Evolutionary conservation across 2,329 filamentous ascomycete species (phyloP), one percentile per base, ranked within the genome.

Genomic region (Calonectria fujianensis): DNA sequence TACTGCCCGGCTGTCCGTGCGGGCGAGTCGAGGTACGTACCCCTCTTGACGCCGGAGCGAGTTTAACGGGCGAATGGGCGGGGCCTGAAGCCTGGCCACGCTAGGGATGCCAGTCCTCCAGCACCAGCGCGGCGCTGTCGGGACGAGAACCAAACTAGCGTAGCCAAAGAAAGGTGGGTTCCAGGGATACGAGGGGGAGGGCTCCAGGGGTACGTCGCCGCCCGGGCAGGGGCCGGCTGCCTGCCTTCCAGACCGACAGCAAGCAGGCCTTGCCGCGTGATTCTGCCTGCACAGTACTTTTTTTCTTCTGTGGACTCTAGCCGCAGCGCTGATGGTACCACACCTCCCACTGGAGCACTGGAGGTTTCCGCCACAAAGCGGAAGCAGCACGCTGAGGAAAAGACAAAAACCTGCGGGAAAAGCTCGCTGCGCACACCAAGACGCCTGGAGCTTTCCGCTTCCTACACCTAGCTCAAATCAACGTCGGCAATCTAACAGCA

Each of bases 21-120:
- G n/a, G 6, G 24, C 37, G 11, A 24, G n/a, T 31, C 14, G 18
- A 48, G 20, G 32, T 51, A 67, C 45, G 45, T 67, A 32, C 61
- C 29, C 20, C 27, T 71, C 27, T 71, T 32, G 72, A 57, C 20
- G 39, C n/a, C 6, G 54, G 67, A 48, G 72, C 24, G 52, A 57
- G 63, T 51, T 48, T 54, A 72, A 72, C 61, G 51, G 52, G 63
- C 63, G 70, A 72, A 68, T 67, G 63, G 51, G 51, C 69, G 41
- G 39, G 69, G 50, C 37, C n/a, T 14, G 1, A 13, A 41, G 24
- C 57, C 57, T 41, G 57, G 57, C 8, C 4, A 24, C 57, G 37
- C 37, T 63, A 41, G n/a, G 27, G 35, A 39, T 31, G 57, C 57
- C 35, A 41, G 57, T 63, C 35, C 16, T 10, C 35, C 35, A n/a